These are phyloP conservation scores for Dactylellina cionopaga DNA, from an alignment of 2,329 filamentous ascomycete genomes.

Conservation along the genomic window DNA sequence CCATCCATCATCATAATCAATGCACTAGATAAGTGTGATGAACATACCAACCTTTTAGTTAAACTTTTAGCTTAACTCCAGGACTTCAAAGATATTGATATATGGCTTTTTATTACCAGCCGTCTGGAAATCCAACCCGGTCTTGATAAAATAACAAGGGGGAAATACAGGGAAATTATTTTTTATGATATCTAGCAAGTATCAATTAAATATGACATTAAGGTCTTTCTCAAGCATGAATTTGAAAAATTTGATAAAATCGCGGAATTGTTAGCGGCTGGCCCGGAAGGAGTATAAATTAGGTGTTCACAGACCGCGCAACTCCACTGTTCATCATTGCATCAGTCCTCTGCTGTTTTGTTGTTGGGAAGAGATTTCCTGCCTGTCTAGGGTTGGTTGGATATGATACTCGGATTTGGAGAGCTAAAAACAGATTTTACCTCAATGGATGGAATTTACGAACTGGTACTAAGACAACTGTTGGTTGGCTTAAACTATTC, in stretches of 20 bases:
- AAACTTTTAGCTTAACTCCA: background rate
- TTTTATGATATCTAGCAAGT: slow-evolving; percentile 10
- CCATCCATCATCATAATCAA: slow-evolving; percentile 51
- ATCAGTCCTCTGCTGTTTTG: slow-evolving; percentile 9
- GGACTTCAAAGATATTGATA: slow-evolving; percentile 5
- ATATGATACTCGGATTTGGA: background rate
- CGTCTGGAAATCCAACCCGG: slow-evolving; percentile 48
- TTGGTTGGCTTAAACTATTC: background rate
- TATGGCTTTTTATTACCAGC: slow-evolving; percentile 55
- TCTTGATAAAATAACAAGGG: slow-evolving; percentile 27
- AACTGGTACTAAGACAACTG: background rate
- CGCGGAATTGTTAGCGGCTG: background rate
- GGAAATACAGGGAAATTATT: slow-evolving; percentile 1
- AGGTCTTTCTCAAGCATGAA: background rate
- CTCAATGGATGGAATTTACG: slow-evolving; percentile 6
- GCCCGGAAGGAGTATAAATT: background rate
- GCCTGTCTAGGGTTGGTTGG: background rate
- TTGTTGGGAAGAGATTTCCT: background rate
- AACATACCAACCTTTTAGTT: background rate
- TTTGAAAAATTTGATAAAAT: background rate
- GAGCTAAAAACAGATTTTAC: background rate
- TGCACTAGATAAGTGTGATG: slow-evolving; percentile 22
- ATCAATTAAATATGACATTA: slow-evolving; percentile 57
- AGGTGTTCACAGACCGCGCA: background rate
- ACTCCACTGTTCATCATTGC: slow-evolving; percentile 12